phyloP scores from a whole-genome alignment of 352 stramenopile genomes.

The Phytophthora pseudosyringae region DNA sequence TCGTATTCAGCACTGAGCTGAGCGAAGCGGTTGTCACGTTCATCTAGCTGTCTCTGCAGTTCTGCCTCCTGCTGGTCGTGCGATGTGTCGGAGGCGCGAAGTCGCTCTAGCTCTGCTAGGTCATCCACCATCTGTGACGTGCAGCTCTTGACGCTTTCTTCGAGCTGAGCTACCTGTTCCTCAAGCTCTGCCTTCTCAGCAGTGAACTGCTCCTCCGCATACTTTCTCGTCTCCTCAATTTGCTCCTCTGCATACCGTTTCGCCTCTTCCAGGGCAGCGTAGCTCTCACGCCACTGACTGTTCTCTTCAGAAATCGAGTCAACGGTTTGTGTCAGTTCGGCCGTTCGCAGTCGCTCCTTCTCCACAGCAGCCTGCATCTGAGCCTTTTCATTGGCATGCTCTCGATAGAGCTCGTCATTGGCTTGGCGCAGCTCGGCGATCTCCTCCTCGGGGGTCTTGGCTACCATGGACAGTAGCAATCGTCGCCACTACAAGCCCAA shows the following conservation, averaged over 20 bases:
- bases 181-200: slow-evolving; percentile 53
- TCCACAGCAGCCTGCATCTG: slow-evolving; percentile 80
- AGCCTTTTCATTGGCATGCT: slow-evolving; percentile 78
- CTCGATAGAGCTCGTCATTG: slow-evolving; percentile 67
- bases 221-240: slow-evolving; percentile 40
- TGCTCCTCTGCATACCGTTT: slow-evolving; percentile 59
- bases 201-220: slow-evolving; percentile 25
- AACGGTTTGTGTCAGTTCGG: slow-evolving; percentile 51
- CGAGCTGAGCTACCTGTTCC: slow-evolving; percentile 54
- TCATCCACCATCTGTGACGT: slow-evolving; percentile 56
- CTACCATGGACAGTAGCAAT: slow-evolving; percentile 13
- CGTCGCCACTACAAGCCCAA: slow-evolving; percentile 5
- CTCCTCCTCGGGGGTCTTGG: slow-evolving; percentile 57
- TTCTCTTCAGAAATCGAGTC: slow-evolving; percentile 63
- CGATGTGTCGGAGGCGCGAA: slow-evolving; percentile 37
- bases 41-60: slow-evolving; percentile 59
- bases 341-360: slow-evolving; percentile 57
- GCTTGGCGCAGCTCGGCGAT: slow-evolving; percentile 54
- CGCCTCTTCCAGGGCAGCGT: slow-evolving; percentile 55
- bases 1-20: slow-evolving; percentile 68
- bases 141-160: slow-evolving; percentile 60
- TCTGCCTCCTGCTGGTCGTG: slow-evolving; percentile 50
- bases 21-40: slow-evolving; percentile 60
- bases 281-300: slow-evolving; percentile 63
- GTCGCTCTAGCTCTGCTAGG: slow-evolving; percentile 60